Percentiles rank a stretch among this genome's conserved stretches.
phyloP scores from a whole-genome alignment of 176 grass and related monocot genomes.

The Pontederia crassipes region DNA sequence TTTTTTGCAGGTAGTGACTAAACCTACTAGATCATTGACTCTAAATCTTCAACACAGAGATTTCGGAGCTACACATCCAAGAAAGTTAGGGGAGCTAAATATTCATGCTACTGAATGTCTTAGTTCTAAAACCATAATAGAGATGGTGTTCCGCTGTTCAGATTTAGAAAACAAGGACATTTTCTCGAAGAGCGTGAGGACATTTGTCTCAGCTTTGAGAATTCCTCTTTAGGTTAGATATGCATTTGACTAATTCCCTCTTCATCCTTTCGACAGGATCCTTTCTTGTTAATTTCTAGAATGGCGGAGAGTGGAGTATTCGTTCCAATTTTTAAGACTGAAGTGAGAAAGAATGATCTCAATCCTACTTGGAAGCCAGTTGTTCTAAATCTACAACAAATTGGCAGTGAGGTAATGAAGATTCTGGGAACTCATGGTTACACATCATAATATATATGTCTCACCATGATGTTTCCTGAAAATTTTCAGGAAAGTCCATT shows the following conservation, averaged over 20 bases:
- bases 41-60: slow-evolving; percentile 56
- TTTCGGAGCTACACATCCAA: slow-evolving; percentile 35
- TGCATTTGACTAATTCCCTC: slow-evolving; percentile 18
- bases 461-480: not conserved
- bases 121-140: slow-evolving; percentile 80
- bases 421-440: slow-evolving; percentile 19
- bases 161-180: slow-evolving; percentile 97
- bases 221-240: not conserved
- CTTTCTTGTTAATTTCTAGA: slow-evolving; percentile 94
- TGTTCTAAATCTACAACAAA: slow-evolving; percentile 89
- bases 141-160: slow-evolving; percentile 74
- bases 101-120: slow-evolving; percentile 68
- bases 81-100: slow-evolving; percentile 63
- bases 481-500: slow-evolving; percentile 87
- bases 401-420: slow-evolving; percentile 68
- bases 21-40: slow-evolving; percentile 49
- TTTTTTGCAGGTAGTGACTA: slow-evolving; percentile 63
- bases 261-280: slow-evolving; percentile 48
- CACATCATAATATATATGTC: not conserved
- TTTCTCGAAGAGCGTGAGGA: slow-evolving; percentile 92
- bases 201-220: slow-evolving; percentile 1
- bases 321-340: slow-evolving; percentile 95
- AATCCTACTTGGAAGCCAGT: slow-evolving; percentile 90
- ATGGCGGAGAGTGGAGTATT: slow-evolving; percentile 59
- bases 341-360: slow-evolving; percentile 98